phyloP scores from a whole-genome alignment of 2,329 filamentous ascomycete species.

The Fusarium citri region DNA sequence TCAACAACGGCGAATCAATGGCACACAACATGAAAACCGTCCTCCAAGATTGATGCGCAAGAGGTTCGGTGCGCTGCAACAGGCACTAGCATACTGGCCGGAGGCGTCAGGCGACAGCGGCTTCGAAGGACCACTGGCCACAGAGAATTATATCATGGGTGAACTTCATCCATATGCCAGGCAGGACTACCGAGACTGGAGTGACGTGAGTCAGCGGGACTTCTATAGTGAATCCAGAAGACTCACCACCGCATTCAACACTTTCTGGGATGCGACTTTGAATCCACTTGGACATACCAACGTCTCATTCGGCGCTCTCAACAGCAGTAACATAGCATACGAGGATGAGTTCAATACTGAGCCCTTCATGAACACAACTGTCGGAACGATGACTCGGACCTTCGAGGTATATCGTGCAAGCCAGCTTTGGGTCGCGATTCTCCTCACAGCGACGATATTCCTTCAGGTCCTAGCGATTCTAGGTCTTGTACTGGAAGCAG shows the following conservation, averaged over 20 bases:
- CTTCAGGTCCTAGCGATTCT: not conserved
- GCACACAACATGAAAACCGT: fast-evolving
- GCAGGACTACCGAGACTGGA: not conserved
- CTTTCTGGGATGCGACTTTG: not conserved
- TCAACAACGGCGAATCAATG: not conserved
- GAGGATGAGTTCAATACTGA: not conserved
- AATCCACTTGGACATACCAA: not conserved
- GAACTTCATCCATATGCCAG: fast-evolving
- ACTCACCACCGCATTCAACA: not conserved
- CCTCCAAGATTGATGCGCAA: not conserved
- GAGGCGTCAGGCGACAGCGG: not conserved
- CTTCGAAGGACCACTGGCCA: not conserved
- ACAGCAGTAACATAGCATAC: not conserved
- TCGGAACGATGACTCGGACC: not conserved
- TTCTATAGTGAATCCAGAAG: not conserved
- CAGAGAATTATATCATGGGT: not conserved
- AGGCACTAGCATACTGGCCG: not conserved
- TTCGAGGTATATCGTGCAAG: not conserved
- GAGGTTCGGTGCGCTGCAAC: not conserved
- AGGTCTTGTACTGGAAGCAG: not conserved
- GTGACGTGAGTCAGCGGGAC: too few species aligned
- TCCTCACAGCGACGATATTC: not conserved
- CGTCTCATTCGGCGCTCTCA: fast-evolving
- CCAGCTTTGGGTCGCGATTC: not conserved
- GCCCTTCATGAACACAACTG: not conserved